phyloP scores from a whole-genome alignment of 106 monocot species.

The Cymbidium sinense region DNA sequence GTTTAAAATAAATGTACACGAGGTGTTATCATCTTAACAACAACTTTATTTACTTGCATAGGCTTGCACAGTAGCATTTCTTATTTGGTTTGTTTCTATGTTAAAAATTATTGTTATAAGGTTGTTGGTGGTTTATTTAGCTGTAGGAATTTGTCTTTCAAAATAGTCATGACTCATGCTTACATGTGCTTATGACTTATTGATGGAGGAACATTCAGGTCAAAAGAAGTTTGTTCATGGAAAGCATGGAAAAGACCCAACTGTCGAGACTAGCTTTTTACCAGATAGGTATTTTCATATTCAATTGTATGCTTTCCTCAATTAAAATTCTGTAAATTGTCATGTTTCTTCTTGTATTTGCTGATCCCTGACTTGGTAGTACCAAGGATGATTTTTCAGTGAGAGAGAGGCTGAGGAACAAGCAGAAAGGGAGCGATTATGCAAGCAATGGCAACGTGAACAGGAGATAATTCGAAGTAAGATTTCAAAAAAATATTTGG shows the following conservation, averaged over 20 bases:
- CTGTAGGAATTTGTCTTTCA: neutral
- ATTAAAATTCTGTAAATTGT: neutral
- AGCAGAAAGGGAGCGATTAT: slow-evolving; percentile 82
- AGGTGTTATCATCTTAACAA: too few species aligned
- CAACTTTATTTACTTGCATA: too few species aligned
- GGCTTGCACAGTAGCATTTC: too few species aligned
- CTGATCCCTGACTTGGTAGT: slow-evolving; percentile 36
- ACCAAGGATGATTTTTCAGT: slow-evolving; percentile 74
- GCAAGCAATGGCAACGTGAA: slow-evolving; percentile 81
- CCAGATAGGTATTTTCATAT: slow-evolving; percentile 75
- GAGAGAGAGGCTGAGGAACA: slow-evolving; percentile 99
- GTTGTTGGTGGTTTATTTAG: neutral
- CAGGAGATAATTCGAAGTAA: slow-evolving; percentile 89
- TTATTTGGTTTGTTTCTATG: too few species aligned
- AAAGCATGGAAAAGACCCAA: slow-evolving; percentile 92
- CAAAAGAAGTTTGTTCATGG: slow-evolving; percentile 39
- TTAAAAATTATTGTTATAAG: neutral
- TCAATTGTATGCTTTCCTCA: neutral
- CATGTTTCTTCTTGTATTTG: slow-evolving; percentile 14
- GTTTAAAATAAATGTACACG: too few species aligned
- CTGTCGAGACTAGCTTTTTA: slow-evolving; percentile 95
- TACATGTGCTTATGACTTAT: neutral
- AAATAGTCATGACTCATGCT: neutral
- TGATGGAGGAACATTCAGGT: slow-evolving; percentile 28
- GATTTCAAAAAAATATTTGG: neutral